A percentile compares a stretch with the other conserved stretches of the same genome.
Conservation (phyloP, 768 basidiomycete species). For the Suillus hirtellus region DNA sequence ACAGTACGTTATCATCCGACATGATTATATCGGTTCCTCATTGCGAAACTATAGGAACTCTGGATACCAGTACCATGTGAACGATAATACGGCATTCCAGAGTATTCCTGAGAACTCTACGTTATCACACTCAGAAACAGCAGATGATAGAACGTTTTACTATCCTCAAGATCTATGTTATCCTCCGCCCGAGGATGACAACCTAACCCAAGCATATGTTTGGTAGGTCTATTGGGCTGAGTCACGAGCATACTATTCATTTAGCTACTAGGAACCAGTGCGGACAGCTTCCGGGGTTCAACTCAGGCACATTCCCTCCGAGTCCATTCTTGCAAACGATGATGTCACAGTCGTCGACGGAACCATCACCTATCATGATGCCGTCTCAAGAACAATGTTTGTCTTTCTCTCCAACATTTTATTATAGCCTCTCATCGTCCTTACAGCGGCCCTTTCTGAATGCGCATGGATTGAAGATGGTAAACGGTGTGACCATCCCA, state of each 20-base stretch:
- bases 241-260: neutral
- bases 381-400: neutral
- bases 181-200: neutral
- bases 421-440: neutral
- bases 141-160: neutral
- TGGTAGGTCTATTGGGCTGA: neutral
- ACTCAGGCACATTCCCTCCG: neutral
- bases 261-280: neutral
- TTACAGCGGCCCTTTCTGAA: neutral
- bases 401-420: neutral
- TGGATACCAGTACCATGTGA: neutral
- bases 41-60: neutral
- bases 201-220: neutral
- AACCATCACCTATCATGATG: conserved; percentile 8
- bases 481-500: conserved; percentile 23
- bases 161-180: neutral
- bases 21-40: neutral
- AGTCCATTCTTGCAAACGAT: neutral
- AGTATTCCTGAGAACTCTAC: neutral
- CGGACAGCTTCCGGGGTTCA: neutral
- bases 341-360: neutral
- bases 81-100: neutral
- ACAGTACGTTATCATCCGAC: neutral
- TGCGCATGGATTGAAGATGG: conserved; percentile 27
- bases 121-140: neutral